These are phyloP conservation scores for Perkinsus olseni DNA, from an alignment of 169 alveolate species.

Conservation along the genomic window DNA sequence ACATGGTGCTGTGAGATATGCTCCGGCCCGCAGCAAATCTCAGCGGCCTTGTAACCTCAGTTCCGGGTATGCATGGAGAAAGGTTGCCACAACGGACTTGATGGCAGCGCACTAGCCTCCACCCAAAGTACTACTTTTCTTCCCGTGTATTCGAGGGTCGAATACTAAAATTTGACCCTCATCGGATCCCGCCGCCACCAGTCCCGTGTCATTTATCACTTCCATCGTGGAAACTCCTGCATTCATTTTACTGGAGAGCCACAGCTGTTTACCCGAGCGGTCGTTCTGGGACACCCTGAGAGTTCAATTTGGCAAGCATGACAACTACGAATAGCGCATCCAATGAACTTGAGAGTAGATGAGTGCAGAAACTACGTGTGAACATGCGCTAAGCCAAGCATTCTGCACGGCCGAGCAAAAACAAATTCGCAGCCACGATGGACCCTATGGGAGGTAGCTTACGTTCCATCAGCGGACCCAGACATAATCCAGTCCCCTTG, in stretches of 20 bases:
- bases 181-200: background rate
- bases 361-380: no score
- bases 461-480: background rate
- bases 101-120: no score
- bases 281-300: background rate
- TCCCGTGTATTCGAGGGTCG: background rate
- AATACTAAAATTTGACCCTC: background rate
- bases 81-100: no score
- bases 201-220: background rate
- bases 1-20: no score
- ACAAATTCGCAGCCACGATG: background rate
- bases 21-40: no score
- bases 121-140: background rate
- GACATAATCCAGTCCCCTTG: background rate
- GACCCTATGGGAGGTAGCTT: background rate
- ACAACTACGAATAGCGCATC: no score
- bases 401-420: no score
- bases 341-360: no score
- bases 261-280: background rate
- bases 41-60: no score
- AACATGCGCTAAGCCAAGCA: no score
- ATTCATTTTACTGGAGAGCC: background rate
- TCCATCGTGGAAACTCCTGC: background rate
- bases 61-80: no score
- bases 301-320: no score